Evolutionary conservation across 495 filamentous ascomycete genomes (phyloP).

Genomic region (Tuber melanosporum): DNA sequence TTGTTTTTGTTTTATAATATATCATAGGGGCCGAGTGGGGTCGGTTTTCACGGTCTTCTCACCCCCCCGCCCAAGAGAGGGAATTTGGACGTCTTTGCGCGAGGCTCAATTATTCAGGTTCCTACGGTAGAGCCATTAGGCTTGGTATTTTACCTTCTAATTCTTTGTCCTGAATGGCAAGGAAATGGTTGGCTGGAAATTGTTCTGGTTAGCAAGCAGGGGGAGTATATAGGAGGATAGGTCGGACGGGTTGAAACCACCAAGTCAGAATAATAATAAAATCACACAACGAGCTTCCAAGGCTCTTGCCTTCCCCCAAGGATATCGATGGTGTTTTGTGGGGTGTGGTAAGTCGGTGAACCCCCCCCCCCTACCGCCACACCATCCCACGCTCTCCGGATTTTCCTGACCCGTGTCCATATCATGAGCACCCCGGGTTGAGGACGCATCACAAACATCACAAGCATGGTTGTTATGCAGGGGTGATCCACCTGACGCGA

Average conservation of each 20-base stretch:
- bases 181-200: background rate
- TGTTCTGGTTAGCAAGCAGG: background rate
- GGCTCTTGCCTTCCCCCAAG: slow-evolving; percentile 47
- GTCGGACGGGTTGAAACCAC: slow-evolving; percentile 26
- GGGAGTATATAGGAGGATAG: slow-evolving; percentile 18
- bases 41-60: too few species aligned
- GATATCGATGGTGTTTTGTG: slow-evolving; percentile 43
- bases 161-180: background rate
- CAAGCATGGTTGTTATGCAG: slow-evolving; percentile 31
- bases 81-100: too few species aligned
- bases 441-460: slow-evolving; percentile 39
- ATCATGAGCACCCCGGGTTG: slow-evolving; percentile 45
- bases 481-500: slow-evolving; percentile 48
- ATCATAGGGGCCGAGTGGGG: too few species aligned
- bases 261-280: background rate
- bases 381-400: slow-evolving; percentile 41
- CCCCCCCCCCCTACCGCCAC: slow-evolving; percentile 43
- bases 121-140: too few species aligned
- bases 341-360: slow-evolving; percentile 46
- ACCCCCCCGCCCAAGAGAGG: too few species aligned
- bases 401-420: slow-evolving; percentile 45
- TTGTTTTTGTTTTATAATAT: too few species aligned
- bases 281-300: background rate
- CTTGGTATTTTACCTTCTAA: too few species aligned
- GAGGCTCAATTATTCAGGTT: too few species aligned